Conservation (phyloP, 352 stramenopile genomes). For the Globisporangium yorkense region DNA sequence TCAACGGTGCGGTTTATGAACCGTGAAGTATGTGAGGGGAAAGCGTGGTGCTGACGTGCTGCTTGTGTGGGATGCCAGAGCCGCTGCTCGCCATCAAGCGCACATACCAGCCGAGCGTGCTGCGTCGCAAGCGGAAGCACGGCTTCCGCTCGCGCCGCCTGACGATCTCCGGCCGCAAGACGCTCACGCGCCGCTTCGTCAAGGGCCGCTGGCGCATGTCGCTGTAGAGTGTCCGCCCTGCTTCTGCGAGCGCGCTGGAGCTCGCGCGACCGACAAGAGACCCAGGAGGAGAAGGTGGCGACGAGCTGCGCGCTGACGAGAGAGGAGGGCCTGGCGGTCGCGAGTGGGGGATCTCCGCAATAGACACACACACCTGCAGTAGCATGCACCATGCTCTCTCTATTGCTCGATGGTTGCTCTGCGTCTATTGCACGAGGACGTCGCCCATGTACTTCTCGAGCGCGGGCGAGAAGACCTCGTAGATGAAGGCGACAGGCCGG, state of each 20-base stretch:
- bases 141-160: conserved; percentile 74
- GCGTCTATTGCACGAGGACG: conserved; percentile 27
- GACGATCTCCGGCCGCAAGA: conserved; percentile 72
- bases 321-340: background rate
- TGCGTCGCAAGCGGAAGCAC: conserved; percentile 85
- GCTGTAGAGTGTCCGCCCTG: conserved; percentile 23
- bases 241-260: background rate
- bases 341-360: background rate
- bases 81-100: conserved; percentile 75
- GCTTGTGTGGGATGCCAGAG: conserved; percentile 22
- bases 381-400: background rate
- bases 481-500: conserved; percentile 79
- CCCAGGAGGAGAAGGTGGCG: background rate
- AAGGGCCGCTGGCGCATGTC: conserved; percentile 85
- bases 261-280: background rate
- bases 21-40: background rate
- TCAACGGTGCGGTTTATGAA: conserved; percentile 9
- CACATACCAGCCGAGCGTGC: conserved; percentile 82
- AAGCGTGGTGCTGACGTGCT: background rate
- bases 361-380: conserved; percentile 9
- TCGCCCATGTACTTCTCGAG: conserved; percentile 79
- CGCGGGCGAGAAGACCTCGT: conserved; percentile 82
- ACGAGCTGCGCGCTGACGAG: too few species aligned
- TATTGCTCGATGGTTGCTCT: conserved; percentile 1
- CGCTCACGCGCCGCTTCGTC: conserved; percentile 73